phyloP scores from a whole-genome alignment of 257 asterid species.

The Solanum gandarillasii region DNA sequence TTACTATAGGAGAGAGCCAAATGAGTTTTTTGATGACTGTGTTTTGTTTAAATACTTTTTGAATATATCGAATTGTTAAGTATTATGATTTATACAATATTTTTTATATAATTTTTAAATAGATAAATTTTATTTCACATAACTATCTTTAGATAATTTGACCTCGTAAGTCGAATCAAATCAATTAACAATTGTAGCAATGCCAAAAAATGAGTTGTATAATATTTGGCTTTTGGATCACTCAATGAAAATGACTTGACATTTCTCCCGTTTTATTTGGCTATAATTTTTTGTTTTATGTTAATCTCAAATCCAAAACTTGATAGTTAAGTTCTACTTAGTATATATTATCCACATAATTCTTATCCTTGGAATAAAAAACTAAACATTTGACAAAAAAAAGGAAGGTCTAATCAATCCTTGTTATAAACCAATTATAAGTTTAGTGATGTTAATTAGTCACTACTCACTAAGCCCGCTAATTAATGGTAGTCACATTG shows the following conservation, averaged over 20 bases:
- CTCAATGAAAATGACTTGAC: neutral
- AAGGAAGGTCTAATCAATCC: neutral
- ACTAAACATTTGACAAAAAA: neutral
- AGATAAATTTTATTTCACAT: neutral
- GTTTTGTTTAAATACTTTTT: neutral
- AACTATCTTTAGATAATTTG: neutral
- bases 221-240: neutral
- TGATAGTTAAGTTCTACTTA: neutral
- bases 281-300: neutral
- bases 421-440: neutral
- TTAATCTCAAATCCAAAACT: neutral
- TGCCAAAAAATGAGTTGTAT: neutral
- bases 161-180: neutral
- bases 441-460: neutral
- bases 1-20: neutral
- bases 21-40: accelerated
- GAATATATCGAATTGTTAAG: neutral
- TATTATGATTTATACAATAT: neutral
- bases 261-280: neutral
- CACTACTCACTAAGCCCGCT: neutral
- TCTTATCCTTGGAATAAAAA: neutral
- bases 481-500: neutral
- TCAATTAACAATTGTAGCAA: neutral
- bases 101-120: neutral
- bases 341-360: neutral